Base-by-base conservation (phyloP, 2,329 filamentous ascomycete species). In the Aspergillus udagawae region DNA sequence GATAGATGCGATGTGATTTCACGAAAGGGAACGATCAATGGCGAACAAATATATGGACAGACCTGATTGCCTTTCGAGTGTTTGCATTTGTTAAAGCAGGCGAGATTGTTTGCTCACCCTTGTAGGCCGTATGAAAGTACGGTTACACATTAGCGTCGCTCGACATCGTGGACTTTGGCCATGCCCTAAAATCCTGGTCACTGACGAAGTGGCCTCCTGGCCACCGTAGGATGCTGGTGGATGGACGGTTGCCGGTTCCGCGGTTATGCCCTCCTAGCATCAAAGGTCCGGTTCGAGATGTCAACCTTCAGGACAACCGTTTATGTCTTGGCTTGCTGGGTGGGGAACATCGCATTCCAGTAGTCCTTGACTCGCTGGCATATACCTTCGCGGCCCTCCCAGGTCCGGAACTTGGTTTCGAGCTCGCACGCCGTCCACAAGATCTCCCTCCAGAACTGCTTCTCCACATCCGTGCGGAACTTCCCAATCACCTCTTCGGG, bases 371-470 rank as follows among this genome's bases (percentile, higher is more conserved):
- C 69, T 8, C 63, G 63, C 51, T 67, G 59, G 53, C 74, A 77
- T 29, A 75, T 68, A 9, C 62, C 65, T 41, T 60, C 63, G 54
- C 66, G 66, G n/a, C 63, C 66, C 17, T 66, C 64, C 71, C 74
- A 76, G 51, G 63, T 66, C 32, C 56, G 57, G 54, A 72, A 71
- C 45, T 65, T 70, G 28, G 61, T 55, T 54, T 76, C 71, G 21
- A 76, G 67, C 50, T 71, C 69, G 57, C 74, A 77, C 10, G 69
- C 73, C 6, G 73, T 70, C 62, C 70, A 70, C 38, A 68, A 68
- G 53, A 77, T 74, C 58, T 75, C 73, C 2, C 62, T 62, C 75
- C 75, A 77, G 45, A 74, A 74, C 17, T 65, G 58, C 49, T 63
- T 68, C 58, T 77, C 75, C 3, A 75, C 59, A 58, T 77, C 75